These are phyloP conservation scores for Stylosanthes scabra DNA, from an alignment of 331 rosid species.

Conservation along the genomic window DNA sequence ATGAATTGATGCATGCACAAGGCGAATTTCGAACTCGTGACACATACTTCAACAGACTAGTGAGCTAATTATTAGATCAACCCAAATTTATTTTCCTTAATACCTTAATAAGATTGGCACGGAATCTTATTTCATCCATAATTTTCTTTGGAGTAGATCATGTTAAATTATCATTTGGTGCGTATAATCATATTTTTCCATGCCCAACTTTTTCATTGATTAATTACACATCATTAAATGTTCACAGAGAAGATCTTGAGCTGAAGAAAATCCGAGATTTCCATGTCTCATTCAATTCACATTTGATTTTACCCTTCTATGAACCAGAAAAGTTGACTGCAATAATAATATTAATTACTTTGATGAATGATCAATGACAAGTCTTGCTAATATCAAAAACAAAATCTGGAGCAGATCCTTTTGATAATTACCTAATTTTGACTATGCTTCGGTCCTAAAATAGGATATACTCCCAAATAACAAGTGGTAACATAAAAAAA, in stretches of 20 bases:
- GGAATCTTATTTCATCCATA: constrained; percentile 13
- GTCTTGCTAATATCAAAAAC: constrained; percentile 19
- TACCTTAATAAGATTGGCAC: constrained; percentile 22
- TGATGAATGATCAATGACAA: no score
- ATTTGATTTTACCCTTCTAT: constrained; percentile 32
- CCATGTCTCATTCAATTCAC: constrained; percentile 52
- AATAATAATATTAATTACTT: background rate
- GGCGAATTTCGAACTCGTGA: no score
- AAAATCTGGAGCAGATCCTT: constrained; percentile 56
- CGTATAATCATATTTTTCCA: constrained; percentile 10
- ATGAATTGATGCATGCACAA: no score
- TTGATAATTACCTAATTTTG: constrained; percentile 55
- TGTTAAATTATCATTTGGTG: background rate
- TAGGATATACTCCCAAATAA: background rate
- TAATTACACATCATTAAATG: constrained; percentile 51
- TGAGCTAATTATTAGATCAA: no score
- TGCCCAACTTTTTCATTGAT: constrained; percentile 53
- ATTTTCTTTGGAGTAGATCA: constrained; percentile 15
- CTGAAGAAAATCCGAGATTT: constrained; percentile 52
- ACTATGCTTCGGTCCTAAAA: constrained; percentile 40
- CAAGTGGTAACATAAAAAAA: constrained; percentile 33
- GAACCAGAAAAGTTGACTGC: constrained; percentile 37
- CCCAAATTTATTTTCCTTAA: no score
- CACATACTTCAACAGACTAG: no score
- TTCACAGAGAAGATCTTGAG: constrained; percentile 56